A percentile compares a stretch with the other conserved stretches of the same genome.
These are phyloP conservation scores for Puccinellia tenuiflora DNA, from an alignment of 176 grass and related monocot genomes.

Conservation along the genomic window DNA sequence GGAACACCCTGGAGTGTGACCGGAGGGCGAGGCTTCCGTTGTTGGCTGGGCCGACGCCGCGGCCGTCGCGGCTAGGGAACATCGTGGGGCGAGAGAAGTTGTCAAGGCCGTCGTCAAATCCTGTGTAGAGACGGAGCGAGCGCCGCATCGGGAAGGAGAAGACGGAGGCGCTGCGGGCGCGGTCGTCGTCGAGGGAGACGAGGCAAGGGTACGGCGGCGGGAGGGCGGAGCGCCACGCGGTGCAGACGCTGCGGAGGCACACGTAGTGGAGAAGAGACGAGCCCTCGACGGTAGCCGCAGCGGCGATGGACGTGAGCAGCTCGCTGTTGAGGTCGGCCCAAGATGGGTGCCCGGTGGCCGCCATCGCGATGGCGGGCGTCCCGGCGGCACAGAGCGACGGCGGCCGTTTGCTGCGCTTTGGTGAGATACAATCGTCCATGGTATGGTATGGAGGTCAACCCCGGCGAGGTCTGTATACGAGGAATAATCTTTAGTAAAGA, in stretches of 20 bases:
- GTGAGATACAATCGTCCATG: no score
- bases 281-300: background rate
- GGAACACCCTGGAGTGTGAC: no score
- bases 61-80: no score
- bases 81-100: no score
- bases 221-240: background rate
- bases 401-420: no score
- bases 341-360: background rate
- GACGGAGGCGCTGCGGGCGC: background rate
- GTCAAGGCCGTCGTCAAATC: no score
- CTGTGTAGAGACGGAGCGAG: background rate
- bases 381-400: no score
- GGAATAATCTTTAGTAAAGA: no score
- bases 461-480: no score
- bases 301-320: background rate
- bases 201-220: background rate
- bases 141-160: background rate
- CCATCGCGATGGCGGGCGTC: background rate
- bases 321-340: background rate
- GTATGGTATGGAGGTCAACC: background rate
- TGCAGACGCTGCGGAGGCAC: background rate
- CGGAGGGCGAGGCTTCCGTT: no score
- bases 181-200: background rate
- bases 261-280: background rate
- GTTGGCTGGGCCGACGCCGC: no score